Evolutionary conservation across 2,329 filamentous ascomycete species (phyloP), one percentile per base, ranked within the genome.

Genomic region (Alternaria viburni): DNA sequence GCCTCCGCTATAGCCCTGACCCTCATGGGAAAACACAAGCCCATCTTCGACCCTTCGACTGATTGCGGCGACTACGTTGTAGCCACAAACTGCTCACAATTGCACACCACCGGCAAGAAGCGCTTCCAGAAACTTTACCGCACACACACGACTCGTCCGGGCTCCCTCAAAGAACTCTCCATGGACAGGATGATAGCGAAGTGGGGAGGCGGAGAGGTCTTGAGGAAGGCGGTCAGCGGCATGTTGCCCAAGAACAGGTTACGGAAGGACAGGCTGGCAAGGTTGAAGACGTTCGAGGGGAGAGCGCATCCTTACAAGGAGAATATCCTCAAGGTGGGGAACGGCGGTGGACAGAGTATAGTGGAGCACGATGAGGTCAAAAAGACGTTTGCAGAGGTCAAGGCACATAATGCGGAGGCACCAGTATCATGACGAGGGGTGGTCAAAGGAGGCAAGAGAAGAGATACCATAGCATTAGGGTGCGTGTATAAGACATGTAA

Each of bases 61-160:
- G 96, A 99, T 86, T 98, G 96, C 86, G 96, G 96, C 73, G 96
- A 99, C 88, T 99, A 99, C 81, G 94, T 99, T 12, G 95, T 99
- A 1, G 94, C 96, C 55, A 93, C 93, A 41, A 90, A 93, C 80
- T 98, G 96, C 85, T 88, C 91, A 44, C 90, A 95, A 51, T 86
- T 99, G 54, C 90, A 94, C 83, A 91, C 90, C 1, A 98, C 96
- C 8, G 96, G 96, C 70, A 92, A 92, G 80, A 99, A 99, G 85
- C 91, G 90, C 80, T 90, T 88, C 82, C 93, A 97, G 84, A 99
- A 99, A 86, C 90, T 89, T 70, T 99, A 99, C 86, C 97, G 97
- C 85, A 89, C 92, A 57, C 96, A 98, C 82, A 96, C 90, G 70
- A 98, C 96, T 23, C 87, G 93, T 12, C 96, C 96, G 0, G 96